Evolutionary conservation across 225 moss, liverwort and hornwort genomes (phyloP), one percentile per base, ranked within the genome.

Genomic region (Asterella californica): DNA sequence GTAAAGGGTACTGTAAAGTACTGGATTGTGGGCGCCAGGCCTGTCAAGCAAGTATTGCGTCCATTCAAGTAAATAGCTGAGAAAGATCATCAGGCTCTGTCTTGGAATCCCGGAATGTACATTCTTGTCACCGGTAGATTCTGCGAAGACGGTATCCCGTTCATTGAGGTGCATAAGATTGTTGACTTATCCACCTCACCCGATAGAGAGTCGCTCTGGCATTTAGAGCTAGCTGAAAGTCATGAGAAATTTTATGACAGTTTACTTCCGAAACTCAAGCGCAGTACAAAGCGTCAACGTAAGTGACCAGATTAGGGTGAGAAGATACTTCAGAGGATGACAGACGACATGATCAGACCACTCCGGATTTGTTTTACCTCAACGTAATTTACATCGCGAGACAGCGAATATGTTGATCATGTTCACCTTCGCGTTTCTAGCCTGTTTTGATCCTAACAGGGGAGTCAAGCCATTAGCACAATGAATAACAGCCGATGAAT

Each of bases 201-300:
- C 32, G 76, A 87, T 61, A 84, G 97, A 86, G 97, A 91, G 76
- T 80, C 88, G 45, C 86, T 91, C 24, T 99, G 94, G 97, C 84
- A 90, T 85, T 83, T 99, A 79, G 97, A 99, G 88, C 93, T 99
- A 36, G 78, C 86, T 65, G 97, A 99, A 85, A 82, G 84, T 24
- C 89, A 92, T 46, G 84, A 93, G 72, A 86, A 83, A 37, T 95
- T 95, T 76, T 99, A 99, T 62, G 78, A 88, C 65, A 84, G 81
- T 70, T 80, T 86, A 78, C 75, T 76, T 76, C 75, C 75, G 0
- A 76, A 59, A 38, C 75, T 59, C 24, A 57, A 76, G 36, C 75
- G 37, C 37, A 59, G 75, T 24, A 36, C 22, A 18, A 76, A 76
- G 75, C 59, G 75, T 21, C 75, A 22, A 25, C 75, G 75, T 32